These are phyloP conservation scores for Wallemia hederae DNA, from an alignment of 1,284 basidiomycete genomes.

Conservation along the genomic window DNA sequence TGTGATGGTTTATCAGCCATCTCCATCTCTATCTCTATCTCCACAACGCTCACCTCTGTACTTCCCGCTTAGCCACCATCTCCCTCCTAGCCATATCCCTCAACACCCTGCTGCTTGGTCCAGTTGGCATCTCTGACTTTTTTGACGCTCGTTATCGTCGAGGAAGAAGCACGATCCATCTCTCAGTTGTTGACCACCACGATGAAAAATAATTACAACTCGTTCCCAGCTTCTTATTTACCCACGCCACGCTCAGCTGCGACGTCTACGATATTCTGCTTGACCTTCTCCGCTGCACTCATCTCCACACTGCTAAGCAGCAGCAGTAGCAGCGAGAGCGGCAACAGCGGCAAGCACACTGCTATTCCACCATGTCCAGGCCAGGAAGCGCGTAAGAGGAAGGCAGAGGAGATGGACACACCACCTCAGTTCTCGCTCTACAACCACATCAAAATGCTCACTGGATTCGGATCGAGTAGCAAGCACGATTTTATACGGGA, in stretches of 20 bases:
- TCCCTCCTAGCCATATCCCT: not conserved
- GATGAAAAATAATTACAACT: not conserved
- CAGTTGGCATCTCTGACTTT: not conserved
- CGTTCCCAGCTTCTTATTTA: no score
- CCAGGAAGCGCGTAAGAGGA: not conserved
- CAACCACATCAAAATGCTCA: not conserved
- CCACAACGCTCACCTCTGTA: not conserved
- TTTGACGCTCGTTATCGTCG: not conserved
- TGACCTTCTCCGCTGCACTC: not conserved
- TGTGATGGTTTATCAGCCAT: not conserved
- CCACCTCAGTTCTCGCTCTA: no score
- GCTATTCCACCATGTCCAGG: not conserved
- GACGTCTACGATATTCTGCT: not conserved
- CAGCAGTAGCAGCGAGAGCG: not conserved
- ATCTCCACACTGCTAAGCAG: not conserved
- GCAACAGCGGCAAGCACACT: not conserved
- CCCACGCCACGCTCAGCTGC: not conserved
- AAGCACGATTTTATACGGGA: not conserved
- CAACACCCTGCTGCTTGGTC: not conserved
- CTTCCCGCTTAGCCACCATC: not conserved
- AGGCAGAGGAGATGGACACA: not conserved
- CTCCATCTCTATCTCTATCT: no score
- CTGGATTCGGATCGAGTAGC: not conserved
- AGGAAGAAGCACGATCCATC: no score
- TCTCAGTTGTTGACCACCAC: no score